Evolutionary conservation across 164 flowering plant genomes (phyloP).

Genomic region (Houttuynia cordata): DNA sequence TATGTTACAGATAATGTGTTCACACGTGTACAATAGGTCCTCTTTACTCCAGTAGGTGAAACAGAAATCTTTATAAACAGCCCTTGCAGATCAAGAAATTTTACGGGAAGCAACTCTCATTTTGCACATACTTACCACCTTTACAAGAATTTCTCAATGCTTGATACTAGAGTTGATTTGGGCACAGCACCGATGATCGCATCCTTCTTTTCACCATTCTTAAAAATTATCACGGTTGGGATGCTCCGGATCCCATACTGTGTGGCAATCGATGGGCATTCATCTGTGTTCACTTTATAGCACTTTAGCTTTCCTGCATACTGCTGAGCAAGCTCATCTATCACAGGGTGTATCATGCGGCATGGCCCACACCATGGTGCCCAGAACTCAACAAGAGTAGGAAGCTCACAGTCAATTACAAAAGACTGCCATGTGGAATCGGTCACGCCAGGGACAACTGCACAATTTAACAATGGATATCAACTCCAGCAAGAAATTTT

Average conservation of each 20-base stretch:
- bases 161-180: constrained; percentile 46
- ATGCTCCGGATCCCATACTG: constrained; percentile 79
- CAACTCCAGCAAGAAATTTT: neutral
- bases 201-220: constrained; percentile 83
- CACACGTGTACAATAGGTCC: too few relatives aligned
- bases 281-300: constrained; percentile 79
- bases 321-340: constrained; percentile 52
- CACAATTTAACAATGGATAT: neutral
- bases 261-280: constrained; percentile 51
- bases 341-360: constrained; percentile 74
- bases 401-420: constrained; percentile 40
- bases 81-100: neutral
- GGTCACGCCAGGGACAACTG: constrained; percentile 49
- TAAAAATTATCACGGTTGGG: constrained; percentile 83
- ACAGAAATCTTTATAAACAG: neutral
- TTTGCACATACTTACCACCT: constrained; percentile 4
- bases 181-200: constrained; percentile 87
- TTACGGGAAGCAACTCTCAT: neutral
- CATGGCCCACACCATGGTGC: constrained; percentile 99
- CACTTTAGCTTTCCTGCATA: constrained; percentile 73
- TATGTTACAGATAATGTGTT: too few relatives aligned
- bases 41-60: too few relatives aligned
- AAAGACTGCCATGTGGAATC: constrained; percentile 61
- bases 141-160: constrained; percentile 63
- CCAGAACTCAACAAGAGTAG: constrained; percentile 89